Evolutionary conservation across 2,329 filamentous ascomycete genomes (phyloP), one percentile per base, ranked within the genome.

Genomic region (Talaromyces sp.): DNA sequence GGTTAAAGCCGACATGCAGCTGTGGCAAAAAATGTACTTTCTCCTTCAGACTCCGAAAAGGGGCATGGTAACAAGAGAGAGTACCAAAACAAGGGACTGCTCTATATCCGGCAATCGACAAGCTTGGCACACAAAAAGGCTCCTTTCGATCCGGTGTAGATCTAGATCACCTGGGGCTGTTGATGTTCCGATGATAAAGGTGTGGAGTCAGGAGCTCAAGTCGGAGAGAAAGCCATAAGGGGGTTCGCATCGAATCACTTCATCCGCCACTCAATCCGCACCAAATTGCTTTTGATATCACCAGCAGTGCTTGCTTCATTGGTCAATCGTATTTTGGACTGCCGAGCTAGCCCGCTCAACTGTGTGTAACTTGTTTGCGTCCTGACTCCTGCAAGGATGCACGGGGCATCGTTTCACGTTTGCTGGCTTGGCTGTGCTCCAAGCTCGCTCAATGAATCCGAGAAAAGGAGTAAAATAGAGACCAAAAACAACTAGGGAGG

Each of bases 351-450:
- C 28, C 33, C 33, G 28, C 45, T 33, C 45, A 17, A 35, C 45
- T 13, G 35, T 52, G 35, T 39, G 33, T 37, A 22, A 52, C 19
- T 39, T 39, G 28, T 48, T 35, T 37, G 48, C 13, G 21, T 33
- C 31, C 48, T 52, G 19, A 17, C 48, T 52, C 2, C 48, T 56
- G 39, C 43, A 39, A 40, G 54, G 41, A 50, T 50, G 54, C 54
- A 56, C 43, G 43, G 54, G 43, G 35, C 43, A 11, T 50, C 22
- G 17, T 56, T 48, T 48, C 21, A 31, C 28, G 41, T 45, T 46
- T 37, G 28, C 52, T 37, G 31, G 15, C 25, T 35, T 41, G 17
- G 11, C 52, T 33, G 36, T 46, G 28, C 19, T 22, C 41, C 41
- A 19, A 31, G 13, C 19, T 43, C 31, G 19, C 21, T 31, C 21